Evolutionary conservation across 768 basidiomycete species (phyloP), one percentile per base, ranked within the genome.

Genomic region (Crucibulum laeve): DNA sequence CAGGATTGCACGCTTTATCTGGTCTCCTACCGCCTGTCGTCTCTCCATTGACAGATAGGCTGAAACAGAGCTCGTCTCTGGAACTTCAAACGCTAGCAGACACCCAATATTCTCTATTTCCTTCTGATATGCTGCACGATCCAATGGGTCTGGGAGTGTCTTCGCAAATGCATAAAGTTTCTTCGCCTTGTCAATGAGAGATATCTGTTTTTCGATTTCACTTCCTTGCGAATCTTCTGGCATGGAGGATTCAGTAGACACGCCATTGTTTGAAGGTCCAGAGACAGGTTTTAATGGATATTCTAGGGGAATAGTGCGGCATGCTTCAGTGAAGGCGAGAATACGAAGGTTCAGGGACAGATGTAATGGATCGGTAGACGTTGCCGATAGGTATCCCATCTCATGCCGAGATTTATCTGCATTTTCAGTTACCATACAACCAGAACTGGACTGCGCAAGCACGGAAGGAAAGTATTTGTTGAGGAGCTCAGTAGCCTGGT

Each of bases 1-100:
- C 10, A 96, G 63, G 37, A 96, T 87, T 13, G 92, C 93, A 34
- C 79, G 73, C 51, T 94, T 87, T 32, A 98, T 82, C 64, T 93
- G 88, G 45, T 91, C 87, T 4, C 92, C 92, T 17, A 96, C 77
- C 4, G 77, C 79, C 50, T 88, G 84, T 46, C 93, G 77, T 55
- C 93, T 70, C 41, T 79, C 79, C 59, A 85, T 82, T 26, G 76
- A 74, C 47, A 96, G 62, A 62, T 94, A 97, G 43, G 74, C 80
- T 13, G 77, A 69, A 54, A 92, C 73, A 0, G 85, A 76, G 53
- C 90, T 90, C 26, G 69, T 76, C 54, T 90, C 89, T 0, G 92
- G 88, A 15, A 82, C 73, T 26, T 73, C 76, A 62, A 95, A 96
- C n/a, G 85, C 91, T 34, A 97, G 69, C 23, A 97, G 63, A 0